Percentiles rank a stretch among this genome's conserved stretches.
These are phyloP conservation scores for Didymosphaeria variabile DNA, from an alignment of 2,329 filamentous ascomycete genomes.

Conservation along the genomic window DNA sequence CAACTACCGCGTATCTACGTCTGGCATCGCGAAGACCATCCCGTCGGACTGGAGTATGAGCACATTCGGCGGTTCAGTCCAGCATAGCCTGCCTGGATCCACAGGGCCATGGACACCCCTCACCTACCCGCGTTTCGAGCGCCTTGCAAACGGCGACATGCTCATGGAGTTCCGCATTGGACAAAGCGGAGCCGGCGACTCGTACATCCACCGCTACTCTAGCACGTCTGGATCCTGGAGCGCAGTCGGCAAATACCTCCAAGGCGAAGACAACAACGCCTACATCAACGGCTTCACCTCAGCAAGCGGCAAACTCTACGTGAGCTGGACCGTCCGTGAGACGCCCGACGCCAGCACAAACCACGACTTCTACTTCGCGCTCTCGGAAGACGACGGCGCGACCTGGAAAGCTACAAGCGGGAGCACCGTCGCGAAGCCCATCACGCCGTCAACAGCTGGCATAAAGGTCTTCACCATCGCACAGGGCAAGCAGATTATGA, in stretches of 20 bases:
- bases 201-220: constrained; percentile 59
- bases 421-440: constrained; percentile 51
- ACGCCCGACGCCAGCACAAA: constrained; percentile 60
- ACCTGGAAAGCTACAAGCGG: constrained; percentile 56
- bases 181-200: constrained; percentile 60
- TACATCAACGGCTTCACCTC: constrained; percentile 62
- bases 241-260: constrained; percentile 54
- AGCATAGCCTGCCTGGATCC: constrained; percentile 41
- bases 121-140: constrained; percentile 62
- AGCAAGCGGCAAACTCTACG: constrained; percentile 49
- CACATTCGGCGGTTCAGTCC: constrained; percentile 40
- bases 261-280: constrained; percentile 59
- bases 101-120: constrained; percentile 49
- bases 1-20: constrained; percentile 45
- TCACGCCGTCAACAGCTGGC: constrained; percentile 53
- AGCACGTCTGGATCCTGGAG: constrained; percentile 48
- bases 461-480: constrained; percentile 58
- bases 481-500: constrained; percentile 58
- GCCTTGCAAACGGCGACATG: constrained; percentile 50
- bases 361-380: constrained; percentile 60
- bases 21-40: constrained; percentile 42
- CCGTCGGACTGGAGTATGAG: constrained; percentile 38
- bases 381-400: constrained; percentile 56
- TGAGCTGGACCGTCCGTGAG: constrained; percentile 62
- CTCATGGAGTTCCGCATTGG: constrained; percentile 62